A percentile compares a stretch with the other conserved stretches of the same genome.
phyloP scores from a whole-genome alignment of 2,329 filamentous ascomycete species.

The Clarireedia paspali region DNA sequence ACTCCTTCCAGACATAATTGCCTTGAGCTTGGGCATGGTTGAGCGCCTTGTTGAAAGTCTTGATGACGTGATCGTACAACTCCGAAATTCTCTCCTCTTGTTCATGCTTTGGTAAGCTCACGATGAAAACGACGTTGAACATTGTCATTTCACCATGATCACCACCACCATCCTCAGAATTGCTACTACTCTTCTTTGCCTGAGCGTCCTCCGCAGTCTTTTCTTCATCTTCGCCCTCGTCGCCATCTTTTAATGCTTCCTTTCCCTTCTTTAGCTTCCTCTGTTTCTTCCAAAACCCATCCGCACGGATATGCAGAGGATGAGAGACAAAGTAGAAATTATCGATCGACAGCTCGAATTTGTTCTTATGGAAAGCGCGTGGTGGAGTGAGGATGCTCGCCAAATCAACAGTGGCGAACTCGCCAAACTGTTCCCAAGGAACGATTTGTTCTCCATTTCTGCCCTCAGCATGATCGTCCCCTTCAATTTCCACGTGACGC shows the following conservation, averaged over 20 bases:
- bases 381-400: slow-evolving; percentile 74
- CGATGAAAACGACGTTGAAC: slow-evolving; percentile 94
- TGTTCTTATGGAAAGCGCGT: slow-evolving; percentile 68
- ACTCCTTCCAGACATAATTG: slow-evolving; percentile 88
- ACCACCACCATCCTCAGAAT: slow-evolving; percentile 19
- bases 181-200: slow-evolving; percentile 22
- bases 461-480: slow-evolving; percentile 40
- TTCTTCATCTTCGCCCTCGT: slow-evolving; percentile 12
- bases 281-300: slow-evolving; percentile 68
- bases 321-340: slow-evolving; percentile 75
- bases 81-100: slow-evolving; percentile 66
- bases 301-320: slow-evolving; percentile 73
- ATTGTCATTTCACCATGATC: slow-evolving; percentile 62
- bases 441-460: slow-evolving; percentile 50
- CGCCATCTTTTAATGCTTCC: slow-evolving; percentile 16
- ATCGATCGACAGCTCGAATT: slow-evolving; percentile 76
- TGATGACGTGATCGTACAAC: slow-evolving; percentile 82
- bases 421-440: slow-evolving; percentile 66
- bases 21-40: slow-evolving; percentile 87
- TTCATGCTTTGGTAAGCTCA: slow-evolving; percentile 73
- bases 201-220: slow-evolving; percentile 6
- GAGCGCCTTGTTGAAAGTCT: slow-evolving; percentile 85
- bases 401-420: slow-evolving; percentile 67
- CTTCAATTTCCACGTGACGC: slow-evolving; percentile 21
- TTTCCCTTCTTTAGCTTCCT: slow-evolving; percentile 29